Conservation (phyloP, 169 alveolate species). For the Plasmodium gallinaceum region DNA sequence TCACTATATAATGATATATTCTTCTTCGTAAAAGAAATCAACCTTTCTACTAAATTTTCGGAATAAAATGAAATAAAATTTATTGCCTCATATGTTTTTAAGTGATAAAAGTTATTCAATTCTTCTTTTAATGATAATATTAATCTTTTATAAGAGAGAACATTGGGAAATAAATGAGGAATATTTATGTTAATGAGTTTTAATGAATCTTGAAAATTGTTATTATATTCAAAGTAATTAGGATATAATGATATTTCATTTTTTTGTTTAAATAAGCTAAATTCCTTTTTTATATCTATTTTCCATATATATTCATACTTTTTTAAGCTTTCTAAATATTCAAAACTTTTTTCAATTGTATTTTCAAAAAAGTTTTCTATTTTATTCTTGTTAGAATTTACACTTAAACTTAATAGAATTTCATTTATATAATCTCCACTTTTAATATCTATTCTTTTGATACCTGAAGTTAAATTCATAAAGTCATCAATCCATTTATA, state of each 20-base stretch:
- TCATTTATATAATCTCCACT: slow-evolving; percentile 73
- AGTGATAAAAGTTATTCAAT: slow-evolving; percentile 22
- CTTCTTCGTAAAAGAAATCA: slow-evolving; percentile 45
- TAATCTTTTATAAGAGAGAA: slow-evolving; percentile 36
- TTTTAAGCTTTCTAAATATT: slow-evolving; percentile 28
- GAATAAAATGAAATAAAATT: slow-evolving; percentile 64
- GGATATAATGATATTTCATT: slow-evolving; percentile 59
- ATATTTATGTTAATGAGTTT: slow-evolving; percentile 54
- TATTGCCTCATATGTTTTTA: slow-evolving; percentile 45
- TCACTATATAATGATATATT: slow-evolving; percentile 55
- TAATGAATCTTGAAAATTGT: slow-evolving; percentile 61
- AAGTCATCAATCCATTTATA: slow-evolving; percentile 67
- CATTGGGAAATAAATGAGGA: slow-evolving; percentile 51
- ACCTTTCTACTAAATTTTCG: slow-evolving; percentile 23
- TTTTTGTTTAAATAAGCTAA: slow-evolving; percentile 29
- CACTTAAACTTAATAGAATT: slow-evolving; percentile 37
- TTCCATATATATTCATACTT: slow-evolving; percentile 57
- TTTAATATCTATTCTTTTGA: slow-evolving; percentile 67
- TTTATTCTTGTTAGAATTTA: slow-evolving; percentile 37
- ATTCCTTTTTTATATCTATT: slow-evolving; percentile 55
- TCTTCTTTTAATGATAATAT: slow-evolving; percentile 42
- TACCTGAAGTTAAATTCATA: slow-evolving; percentile 60
- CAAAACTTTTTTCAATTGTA: slow-evolving; percentile 43
- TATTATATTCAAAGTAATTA: slow-evolving; percentile 64
- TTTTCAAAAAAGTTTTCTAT: slow-evolving; percentile 36